Conservation (phyloP, 805 yeast species). For the Sugiyamaella valdiviana region DNA sequence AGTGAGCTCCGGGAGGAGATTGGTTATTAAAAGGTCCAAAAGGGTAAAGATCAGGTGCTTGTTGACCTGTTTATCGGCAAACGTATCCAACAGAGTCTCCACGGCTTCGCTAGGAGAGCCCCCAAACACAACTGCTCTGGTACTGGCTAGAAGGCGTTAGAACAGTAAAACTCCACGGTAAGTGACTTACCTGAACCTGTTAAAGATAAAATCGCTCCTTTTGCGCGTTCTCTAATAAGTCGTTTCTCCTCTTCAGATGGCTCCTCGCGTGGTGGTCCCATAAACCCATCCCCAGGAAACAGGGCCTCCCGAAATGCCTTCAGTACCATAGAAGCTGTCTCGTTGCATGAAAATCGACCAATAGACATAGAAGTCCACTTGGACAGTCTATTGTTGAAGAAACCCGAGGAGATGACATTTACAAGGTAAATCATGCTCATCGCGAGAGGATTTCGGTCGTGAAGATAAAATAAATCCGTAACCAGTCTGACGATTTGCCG, state of each 20-base stretch:
- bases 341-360: constrained; percentile 11
- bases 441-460: background rate
- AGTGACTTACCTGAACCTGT: background rate
- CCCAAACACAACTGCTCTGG: constrained; percentile 20
- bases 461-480: background rate
- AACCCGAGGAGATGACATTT: background rate
- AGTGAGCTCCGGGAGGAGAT: constrained; percentile 27
- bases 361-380: constrained; percentile 9
- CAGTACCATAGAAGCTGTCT: constrained; percentile 23
- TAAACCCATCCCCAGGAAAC: constrained; percentile 45
- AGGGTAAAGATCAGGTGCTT: constrained; percentile 27
- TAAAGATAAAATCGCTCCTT: background rate
- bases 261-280: constrained; percentile 44
- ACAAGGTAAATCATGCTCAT: background rate
- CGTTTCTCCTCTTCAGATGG: constrained; percentile 39
- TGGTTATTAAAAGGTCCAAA: constrained; percentile 24
- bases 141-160: constrained; percentile 14
- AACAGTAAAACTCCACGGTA: constrained; percentile 11
- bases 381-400: background rate
- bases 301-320: constrained; percentile 33
- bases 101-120: constrained; percentile 16
- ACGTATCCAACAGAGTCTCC: constrained; percentile 23
- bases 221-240: constrained; percentile 18
- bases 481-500: background rate
- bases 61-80: constrained; percentile 27